phyloP scores from a whole-genome alignment of 768 basidiomycete genomes.

The Lactarius quietus region DNA sequence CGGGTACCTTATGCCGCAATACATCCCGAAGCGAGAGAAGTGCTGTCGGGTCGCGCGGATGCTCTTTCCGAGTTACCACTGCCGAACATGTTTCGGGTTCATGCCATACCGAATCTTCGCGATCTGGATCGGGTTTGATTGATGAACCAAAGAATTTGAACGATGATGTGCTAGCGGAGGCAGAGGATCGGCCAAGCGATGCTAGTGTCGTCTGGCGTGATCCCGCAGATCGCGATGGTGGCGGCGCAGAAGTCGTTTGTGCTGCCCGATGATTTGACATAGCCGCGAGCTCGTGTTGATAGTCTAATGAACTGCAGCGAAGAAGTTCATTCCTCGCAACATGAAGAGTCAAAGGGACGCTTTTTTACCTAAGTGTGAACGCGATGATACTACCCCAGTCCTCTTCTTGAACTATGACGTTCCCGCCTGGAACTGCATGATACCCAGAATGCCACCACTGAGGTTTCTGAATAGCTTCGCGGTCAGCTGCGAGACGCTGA shows the following conservation, averaged over 20 bases:
- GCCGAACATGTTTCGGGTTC: constrained; percentile 60
- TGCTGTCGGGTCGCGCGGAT: constrained; percentile 55
- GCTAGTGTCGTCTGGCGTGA: constrained; percentile 20
- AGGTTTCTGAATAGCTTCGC: constrained; percentile 42
- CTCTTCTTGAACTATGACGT: constrained; percentile 61
- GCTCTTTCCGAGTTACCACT: constrained; percentile 58
- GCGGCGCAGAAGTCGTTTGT: background rate
- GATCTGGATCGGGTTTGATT: constrained; percentile 55
- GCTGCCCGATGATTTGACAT: constrained; percentile 25
- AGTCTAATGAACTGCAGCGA: constrained; percentile 52
- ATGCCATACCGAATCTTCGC: constrained; percentile 54
- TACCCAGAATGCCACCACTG: constrained; percentile 61
- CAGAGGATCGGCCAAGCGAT: constrained; percentile 28
- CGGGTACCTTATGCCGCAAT: constrained; percentile 49
- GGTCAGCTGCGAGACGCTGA: constrained; percentile 17
- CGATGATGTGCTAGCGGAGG: constrained; percentile 35
- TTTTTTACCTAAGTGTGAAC: constrained; percentile 65
- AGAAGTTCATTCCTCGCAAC: constrained; percentile 6
- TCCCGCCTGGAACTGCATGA: constrained; percentile 64
- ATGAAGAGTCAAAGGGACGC: constrained; percentile 17
- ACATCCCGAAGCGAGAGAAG: constrained; percentile 60
- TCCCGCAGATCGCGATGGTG: background rate
- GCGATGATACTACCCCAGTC: constrained; percentile 81
- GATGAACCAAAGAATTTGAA: constrained; percentile 48
- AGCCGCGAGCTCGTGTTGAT: constrained; percentile 41